A percentile compares a stretch with the other conserved stretches of the same genome.
phyloP scores from a whole-genome alignment of 768 basidiomycete genomes.

The Crucibulum laeve region DNA sequence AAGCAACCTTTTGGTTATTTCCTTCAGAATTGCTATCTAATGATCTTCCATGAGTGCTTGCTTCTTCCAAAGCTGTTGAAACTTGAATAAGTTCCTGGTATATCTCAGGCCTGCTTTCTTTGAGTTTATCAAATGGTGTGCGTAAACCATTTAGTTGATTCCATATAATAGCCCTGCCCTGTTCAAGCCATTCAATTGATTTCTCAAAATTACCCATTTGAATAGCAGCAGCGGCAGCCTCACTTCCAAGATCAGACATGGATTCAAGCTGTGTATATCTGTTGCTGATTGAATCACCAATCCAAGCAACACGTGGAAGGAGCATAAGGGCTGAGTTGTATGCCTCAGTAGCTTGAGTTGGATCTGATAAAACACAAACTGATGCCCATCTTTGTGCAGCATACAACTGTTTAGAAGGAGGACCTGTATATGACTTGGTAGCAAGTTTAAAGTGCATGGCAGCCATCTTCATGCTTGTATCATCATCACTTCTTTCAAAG shows the following conservation, averaged over 20 bases:
- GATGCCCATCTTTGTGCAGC: background rate
- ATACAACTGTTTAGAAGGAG: background rate
- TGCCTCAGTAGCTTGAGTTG: background rate
- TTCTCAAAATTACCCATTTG: constrained; percentile 10
- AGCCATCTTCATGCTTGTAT: background rate
- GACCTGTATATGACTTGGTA: background rate
- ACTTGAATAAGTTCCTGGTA: constrained; percentile 8
- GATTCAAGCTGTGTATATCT: background rate
- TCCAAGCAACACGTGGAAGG: constrained; percentile 6
- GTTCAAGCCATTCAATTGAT: constrained; percentile 30
- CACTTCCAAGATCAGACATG: background rate
- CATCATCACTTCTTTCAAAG: background rate
- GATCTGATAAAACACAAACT: background rate
- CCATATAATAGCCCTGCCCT: constrained; percentile 24
- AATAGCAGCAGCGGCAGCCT: constrained; percentile 20
- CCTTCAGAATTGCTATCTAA: background rate
- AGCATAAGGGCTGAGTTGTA: constrained; percentile 14
- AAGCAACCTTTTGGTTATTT: constrained; percentile 3
- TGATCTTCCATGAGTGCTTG: background rate
- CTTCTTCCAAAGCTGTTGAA: constrained; percentile 9
- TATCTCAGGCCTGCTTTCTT: constrained; percentile 5
- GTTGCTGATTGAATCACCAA: constrained; percentile 1
- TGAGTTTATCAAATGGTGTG: constrained; percentile 16
- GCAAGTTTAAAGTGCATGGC: background rate
- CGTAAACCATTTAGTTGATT: constrained; percentile 18